Conservation (phyloP, 2,329 filamentous ascomycete genomes). For the Aspergillus sp. region DNA sequence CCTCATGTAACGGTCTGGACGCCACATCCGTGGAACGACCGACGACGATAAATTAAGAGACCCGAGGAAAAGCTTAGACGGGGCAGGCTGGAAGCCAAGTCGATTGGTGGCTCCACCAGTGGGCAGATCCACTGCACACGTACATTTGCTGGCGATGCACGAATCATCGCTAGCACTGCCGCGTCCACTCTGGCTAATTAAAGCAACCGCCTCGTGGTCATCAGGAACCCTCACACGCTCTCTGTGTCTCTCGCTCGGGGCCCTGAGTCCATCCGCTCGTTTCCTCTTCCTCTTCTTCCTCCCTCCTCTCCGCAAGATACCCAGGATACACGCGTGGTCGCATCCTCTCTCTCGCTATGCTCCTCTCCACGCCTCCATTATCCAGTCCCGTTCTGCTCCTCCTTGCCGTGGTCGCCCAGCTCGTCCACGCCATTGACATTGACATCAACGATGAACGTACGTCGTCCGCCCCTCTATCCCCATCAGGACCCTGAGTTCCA, state of each 20-base stretch:
- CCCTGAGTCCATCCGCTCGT: background rate
- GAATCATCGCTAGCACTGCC: background rate
- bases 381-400: background rate
- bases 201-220: background rate
- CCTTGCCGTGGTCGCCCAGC: background rate
- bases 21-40: too few relatives aligned
- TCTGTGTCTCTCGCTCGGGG: background rate
- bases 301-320: background rate
- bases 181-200: background rate
- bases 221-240: too few relatives aligned
- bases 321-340: too few relatives aligned
- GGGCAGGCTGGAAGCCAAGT: background rate
- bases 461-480: background rate
- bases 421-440: background rate
- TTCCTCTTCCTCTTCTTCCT: background rate
- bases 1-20: too few relatives aligned
- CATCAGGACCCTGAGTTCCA: background rate
- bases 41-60: too few relatives aligned
- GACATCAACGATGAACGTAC: slow-evolving; percentile 5
- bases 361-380: too few relatives aligned
- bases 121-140: slow-evolving; percentile 7
- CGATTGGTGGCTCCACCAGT: background rate
- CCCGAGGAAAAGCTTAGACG: too few relatives aligned
- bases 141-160: background rate
- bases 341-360: too few relatives aligned